Evolutionary conservation across 768 basidiomycete species (phyloP).

Genomic region (Mrakia blollopis): DNA sequence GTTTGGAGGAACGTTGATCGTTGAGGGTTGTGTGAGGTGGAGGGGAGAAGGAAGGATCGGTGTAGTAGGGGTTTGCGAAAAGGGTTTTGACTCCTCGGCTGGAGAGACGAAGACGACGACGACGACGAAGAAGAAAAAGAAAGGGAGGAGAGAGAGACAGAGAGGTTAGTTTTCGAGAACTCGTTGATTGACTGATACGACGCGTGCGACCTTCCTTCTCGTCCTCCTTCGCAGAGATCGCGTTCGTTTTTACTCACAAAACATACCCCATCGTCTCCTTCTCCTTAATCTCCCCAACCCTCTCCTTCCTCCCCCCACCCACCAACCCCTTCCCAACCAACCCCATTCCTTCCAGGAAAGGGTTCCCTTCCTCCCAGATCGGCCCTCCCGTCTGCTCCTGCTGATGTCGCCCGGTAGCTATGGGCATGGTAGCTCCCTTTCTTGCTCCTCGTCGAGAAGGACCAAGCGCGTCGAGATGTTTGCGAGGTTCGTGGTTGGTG

Average conservation of each 20-base stretch:
- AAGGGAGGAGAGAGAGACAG: not conserved
- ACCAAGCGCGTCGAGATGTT: slow-evolving; percentile 23
- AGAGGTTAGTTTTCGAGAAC: not conserved
- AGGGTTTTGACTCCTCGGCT: slow-evolving; percentile 25
- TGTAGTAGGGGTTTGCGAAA: slow-evolving; percentile 25
- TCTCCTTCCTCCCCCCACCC: not conserved
- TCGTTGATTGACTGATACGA: too few species aligned
- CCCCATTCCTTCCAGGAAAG: slow-evolving; percentile 23
- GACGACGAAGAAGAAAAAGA: too few species aligned
- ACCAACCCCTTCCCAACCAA: slow-evolving; percentile 15
- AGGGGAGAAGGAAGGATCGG: not conserved
- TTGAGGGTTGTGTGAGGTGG: not conserved
- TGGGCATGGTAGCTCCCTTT: slow-evolving; percentile 10
- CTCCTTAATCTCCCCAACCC: slow-evolving; percentile 19
- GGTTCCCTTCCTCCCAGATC: slow-evolving; percentile 21
- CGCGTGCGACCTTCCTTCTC: too few species aligned
- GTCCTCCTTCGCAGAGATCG: too few species aligned
- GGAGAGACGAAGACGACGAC: not conserved
- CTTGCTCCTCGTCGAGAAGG: slow-evolving; percentile 17
- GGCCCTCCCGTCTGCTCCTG: not conserved
- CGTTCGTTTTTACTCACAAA: not conserved
- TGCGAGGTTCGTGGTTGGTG: slow-evolving; percentile 2
- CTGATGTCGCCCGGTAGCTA: not conserved
- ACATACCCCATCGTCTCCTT: slow-evolving; percentile 27
- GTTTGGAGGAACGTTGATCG: not conserved